Base-by-base conservation (phyloP, 805 yeast genomes). In the Lipomyces lipofer region DNA sequence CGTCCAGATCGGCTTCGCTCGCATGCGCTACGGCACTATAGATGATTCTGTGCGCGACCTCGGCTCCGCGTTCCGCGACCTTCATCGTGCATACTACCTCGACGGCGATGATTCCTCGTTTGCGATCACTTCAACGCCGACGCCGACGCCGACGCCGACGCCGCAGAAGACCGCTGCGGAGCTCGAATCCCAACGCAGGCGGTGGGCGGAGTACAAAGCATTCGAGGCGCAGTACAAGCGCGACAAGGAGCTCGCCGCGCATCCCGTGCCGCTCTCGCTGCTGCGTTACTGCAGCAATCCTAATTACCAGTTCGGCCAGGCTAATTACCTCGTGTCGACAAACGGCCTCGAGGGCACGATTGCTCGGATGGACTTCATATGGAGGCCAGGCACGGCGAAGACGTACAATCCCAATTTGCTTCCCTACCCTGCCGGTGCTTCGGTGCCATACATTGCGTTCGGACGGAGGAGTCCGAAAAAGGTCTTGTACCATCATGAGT, bases 331-430 rank as follows among this genome's bases (percentile, higher is more conserved):
- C 28, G 36, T 42, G 4, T 42, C 46, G 5, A 3, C 42, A 10
- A 52, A 30, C 13, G 42, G 44, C 3, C 30, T 13, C 22, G 56
- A 52, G 40, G 49, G 56, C 30, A 44, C 48, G 17, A 27, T 49
- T 17, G 44, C 48, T 2, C 39, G 49, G 10, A 22, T 52, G 36
- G 29, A 27, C 8, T 52, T 52, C 22, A n/a, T 10, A 8, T 6
- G 27, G 15, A 4, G 17, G 24, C 17, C 9, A 4, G 15, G 0
- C 1, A 12, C 15, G 8, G 25, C 45, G 13, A 9, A 29, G 7
- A 47, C 39, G 25, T 54, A 39, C 42, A 54, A 54, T 36, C 58
- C 57, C 6, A 54, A 54, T 30, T n/a, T 54, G 10, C 39, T 54
- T 24, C 56, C 58, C 3, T 54, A 52, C 43, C 58, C 58, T 19